A percentile compares a stretch with the other conserved stretches of the same genome.
Evolutionary conservation across 208 protist species (phyloP).

Genomic region (Herpetomonas samuelpessoai): DNA sequence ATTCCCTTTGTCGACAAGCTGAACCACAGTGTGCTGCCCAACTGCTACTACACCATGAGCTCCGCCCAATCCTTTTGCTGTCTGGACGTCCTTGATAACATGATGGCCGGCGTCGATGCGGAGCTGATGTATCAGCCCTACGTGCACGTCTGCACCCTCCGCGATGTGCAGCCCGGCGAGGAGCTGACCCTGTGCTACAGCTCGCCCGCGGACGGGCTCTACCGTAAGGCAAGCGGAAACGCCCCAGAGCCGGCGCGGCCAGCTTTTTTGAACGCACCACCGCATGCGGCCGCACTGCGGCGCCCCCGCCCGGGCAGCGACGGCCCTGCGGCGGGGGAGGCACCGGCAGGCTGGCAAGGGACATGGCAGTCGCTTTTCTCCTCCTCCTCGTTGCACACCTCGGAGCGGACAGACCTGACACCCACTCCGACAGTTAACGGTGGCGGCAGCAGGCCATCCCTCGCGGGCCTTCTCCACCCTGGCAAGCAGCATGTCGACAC

Average conservation of each 20-base stretch:
- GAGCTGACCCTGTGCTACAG: constrained; percentile 77
- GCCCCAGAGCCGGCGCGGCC: not conserved
- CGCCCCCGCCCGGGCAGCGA: too few species aligned
- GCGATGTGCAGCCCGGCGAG: constrained; percentile 63
- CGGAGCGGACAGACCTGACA: too few species aligned
- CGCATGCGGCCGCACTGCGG: too few species aligned
- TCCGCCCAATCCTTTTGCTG: constrained; percentile 57
- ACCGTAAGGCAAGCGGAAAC: constrained; percentile 7
- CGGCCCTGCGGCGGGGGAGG: too few species aligned
- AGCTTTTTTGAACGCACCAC: too few species aligned
- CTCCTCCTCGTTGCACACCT: too few species aligned
- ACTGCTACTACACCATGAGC: constrained; percentile 82
- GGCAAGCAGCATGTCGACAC: constrained; percentile 36
- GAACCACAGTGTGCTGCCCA: constrained; percentile 75
- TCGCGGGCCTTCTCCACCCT: constrained; percentile 20
- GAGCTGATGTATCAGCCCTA: constrained; percentile 71
- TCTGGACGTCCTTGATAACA: constrained; percentile 80
- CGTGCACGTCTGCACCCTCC: constrained; percentile 70
- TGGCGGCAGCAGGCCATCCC: not conserved
- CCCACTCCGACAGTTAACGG: too few species aligned
- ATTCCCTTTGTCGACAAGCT: constrained; percentile 83
- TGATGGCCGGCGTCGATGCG: constrained; percentile 74
- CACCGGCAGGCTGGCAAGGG: too few species aligned
- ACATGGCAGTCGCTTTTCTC: too few species aligned
- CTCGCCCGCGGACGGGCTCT: constrained; percentile 32